A percentile compares a stretch with the other conserved stretches of the same genome.
These are phyloP conservation scores for Yamadazyma membranifaciens DNA, from an alignment of 1,139 yeast species.

Conservation along the genomic window DNA sequence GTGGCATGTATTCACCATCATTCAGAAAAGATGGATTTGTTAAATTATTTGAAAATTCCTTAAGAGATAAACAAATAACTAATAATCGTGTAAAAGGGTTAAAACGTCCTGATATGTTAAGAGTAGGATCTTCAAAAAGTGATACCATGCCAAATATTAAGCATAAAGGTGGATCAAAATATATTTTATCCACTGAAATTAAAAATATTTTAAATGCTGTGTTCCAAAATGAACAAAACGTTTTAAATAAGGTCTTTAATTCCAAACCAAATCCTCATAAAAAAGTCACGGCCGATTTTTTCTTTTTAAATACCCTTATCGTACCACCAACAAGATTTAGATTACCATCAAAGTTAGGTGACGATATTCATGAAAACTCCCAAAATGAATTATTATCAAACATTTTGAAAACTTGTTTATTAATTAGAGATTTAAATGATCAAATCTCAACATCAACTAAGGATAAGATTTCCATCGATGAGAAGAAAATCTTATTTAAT, in stretches of 20 bases:
- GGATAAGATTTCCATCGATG: slow-evolving; percentile 58
- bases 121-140: slow-evolving; percentile 17
- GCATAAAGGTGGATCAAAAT: slow-evolving; percentile 73
- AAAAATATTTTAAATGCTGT: slow-evolving; percentile 73
- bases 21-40: slow-evolving; percentile 94
- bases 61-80: slow-evolving; percentile 75
- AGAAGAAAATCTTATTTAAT: slow-evolving; percentile 75
- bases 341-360: slow-evolving; percentile 95
- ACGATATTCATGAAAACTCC: slow-evolving; percentile 90
- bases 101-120: slow-evolving; percentile 69
- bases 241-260: slow-evolving; percentile 67
- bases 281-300: slow-evolving; percentile 73
- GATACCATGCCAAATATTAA: slow-evolving; percentile 41
- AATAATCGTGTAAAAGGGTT: slow-evolving; percentile 83
- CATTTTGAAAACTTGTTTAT: slow-evolving; percentile 72
- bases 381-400: slow-evolving; percentile 86
- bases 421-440: slow-evolving; percentile 86
- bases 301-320: slow-evolving; percentile 80
- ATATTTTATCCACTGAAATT: slow-evolving; percentile 83
- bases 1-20: slow-evolving; percentile 92
- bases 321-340: slow-evolving; percentile 98
- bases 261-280: slow-evolving; percentile 63
- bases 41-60: slow-evolving; percentile 85
- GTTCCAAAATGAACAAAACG: slow-evolving; percentile 66
- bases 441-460: slow-evolving; percentile 63